A percentile compares a stretch with the other conserved stretches of the same genome.
These are phyloP conservation scores for Ogataea ramenticola DNA, from an alignment of 805 yeast genomes.

Conservation along the genomic window DNA sequence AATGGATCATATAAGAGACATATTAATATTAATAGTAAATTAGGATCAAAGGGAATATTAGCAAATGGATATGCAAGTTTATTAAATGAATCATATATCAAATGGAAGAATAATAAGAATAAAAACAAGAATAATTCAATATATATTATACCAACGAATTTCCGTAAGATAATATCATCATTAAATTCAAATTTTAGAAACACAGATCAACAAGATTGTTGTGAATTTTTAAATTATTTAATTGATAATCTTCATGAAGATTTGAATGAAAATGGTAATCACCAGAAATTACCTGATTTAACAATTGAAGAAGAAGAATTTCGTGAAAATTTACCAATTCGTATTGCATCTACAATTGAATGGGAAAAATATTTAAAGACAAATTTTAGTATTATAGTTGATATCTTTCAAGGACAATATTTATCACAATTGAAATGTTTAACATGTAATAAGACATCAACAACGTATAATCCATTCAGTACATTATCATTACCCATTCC, in stretches of 20 bases:
- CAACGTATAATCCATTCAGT: constrained; percentile 80
- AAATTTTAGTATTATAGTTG: constrained; percentile 74
- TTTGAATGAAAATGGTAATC: constrained; percentile 58
- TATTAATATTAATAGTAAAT: constrained; percentile 61
- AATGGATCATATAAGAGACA: constrained; percentile 53
- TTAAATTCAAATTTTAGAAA: constrained; percentile 59
- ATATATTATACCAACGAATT: constrained; percentile 51
- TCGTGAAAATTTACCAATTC: constrained; percentile 65
- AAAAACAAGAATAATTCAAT: constrained; percentile 12
- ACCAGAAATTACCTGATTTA: constrained; percentile 48
- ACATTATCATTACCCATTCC: constrained; percentile 79
- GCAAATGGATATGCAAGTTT: constrained; percentile 63
- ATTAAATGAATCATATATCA: constrained; percentile 44
- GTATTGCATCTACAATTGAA: constrained; percentile 80
- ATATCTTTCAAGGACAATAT: constrained; percentile 84
- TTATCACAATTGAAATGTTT: constrained; percentile 71
- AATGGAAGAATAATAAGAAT: constrained; percentile 14
- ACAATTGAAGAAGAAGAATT: constrained; percentile 64
- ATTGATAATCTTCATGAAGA: constrained; percentile 81
- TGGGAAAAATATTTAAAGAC: constrained; percentile 84
- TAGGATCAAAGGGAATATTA: constrained; percentile 77
- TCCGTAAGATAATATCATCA: constrained; percentile 63
- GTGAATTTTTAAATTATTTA: constrained; percentile 69
- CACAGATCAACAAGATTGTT: constrained; percentile 77
- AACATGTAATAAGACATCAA: constrained; percentile 67